Conservation (phyloP, 2,329 filamentous ascomycete genomes). For the Ophiobolus disseminans region DNA sequence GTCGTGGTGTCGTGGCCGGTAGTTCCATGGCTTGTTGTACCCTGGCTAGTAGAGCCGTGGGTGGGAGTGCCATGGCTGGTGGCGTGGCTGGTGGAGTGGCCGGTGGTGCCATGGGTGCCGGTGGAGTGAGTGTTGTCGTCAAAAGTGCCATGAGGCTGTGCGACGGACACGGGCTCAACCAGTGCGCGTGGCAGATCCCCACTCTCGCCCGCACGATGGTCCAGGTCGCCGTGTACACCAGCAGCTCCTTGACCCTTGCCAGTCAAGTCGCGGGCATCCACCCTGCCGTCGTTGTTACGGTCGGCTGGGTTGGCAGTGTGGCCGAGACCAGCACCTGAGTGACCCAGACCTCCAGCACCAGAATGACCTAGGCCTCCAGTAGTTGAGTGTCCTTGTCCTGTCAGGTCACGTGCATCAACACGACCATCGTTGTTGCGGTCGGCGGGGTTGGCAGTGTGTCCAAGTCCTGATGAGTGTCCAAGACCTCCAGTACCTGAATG, state of each 20-base stretch:
- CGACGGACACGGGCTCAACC: constrained; percentile 9
- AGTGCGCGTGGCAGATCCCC: constrained; percentile 16
- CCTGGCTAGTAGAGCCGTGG: not conserved
- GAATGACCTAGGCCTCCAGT: not conserved
- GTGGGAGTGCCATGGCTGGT: not conserved
- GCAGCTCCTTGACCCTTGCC: not conserved
- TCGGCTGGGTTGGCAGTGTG: not conserved
- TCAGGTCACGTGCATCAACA: constrained; percentile 1
- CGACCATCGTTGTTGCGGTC: constrained; percentile 3
- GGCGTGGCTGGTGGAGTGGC: not conserved
- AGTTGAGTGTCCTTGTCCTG: not conserved
- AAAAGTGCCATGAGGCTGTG: constrained; percentile 10
- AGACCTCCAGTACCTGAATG: not conserved
- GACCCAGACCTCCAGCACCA: no score
- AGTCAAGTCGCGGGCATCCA: not conserved
- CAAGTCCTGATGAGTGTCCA: not conserved
- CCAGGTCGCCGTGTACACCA: not conserved
- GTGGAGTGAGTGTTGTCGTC: not conserved
- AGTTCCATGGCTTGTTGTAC: not conserved
- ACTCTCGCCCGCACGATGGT: constrained; percentile 9
- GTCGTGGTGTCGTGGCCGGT: not conserved
- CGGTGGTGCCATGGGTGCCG: no score
- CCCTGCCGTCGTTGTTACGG: not conserved
- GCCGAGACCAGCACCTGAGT: not conserved
- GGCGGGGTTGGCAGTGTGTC: constrained; percentile 1